Evolutionary conservation across 2,329 filamentous ascomycete genomes (phyloP).

Genomic region (Pestalotiopsis sp.): DNA sequence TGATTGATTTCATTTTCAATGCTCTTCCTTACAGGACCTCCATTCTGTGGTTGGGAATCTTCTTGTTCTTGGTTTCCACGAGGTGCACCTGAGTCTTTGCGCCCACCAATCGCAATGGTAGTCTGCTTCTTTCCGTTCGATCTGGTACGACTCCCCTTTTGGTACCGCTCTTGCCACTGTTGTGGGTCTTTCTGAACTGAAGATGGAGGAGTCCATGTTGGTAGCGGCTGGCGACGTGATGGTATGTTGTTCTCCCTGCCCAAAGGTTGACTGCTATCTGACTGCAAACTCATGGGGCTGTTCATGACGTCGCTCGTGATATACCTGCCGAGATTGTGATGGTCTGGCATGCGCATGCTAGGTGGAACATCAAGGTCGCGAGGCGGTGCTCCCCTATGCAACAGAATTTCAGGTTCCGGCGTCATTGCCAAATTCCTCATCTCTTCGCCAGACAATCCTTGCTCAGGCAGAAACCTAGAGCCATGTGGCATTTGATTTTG

Average conservation of each 20-base stretch:
- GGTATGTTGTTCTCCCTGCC: not conserved
- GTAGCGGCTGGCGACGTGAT: conserved; percentile 16
- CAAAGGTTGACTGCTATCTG: conserved; percentile 17
- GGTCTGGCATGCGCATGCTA: conserved; percentile 15
- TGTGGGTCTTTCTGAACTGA: conserved; percentile 18
- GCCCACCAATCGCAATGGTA: conserved; percentile 22
- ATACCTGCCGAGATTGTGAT: conserved; percentile 5
- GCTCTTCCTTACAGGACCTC: not conserved
- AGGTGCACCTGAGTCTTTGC: not conserved
- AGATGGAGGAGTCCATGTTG: conserved; percentile 31
- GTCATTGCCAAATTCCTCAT: conserved; percentile 11
- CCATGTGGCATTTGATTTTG: not conserved
- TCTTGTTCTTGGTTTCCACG: not conserved
- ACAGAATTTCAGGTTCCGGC: conserved; percentile 29
- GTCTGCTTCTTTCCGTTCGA: conserved; percentile 23
- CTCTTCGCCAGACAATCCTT: not conserved
- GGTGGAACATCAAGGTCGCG: conserved; percentile 27
- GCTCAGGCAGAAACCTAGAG: not conserved
- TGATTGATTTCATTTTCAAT: not conserved
- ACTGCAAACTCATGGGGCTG: conserved; percentile 24
- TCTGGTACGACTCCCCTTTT: not conserved
- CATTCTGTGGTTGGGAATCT: not conserved
- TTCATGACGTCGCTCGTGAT: conserved; percentile 15
- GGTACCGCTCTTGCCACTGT: not conserved
- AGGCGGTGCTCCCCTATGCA: conserved; percentile 24